Conservation (phyloP, 768 basidiomycete genomes). For the Pleurotus ostreatus region DNA sequence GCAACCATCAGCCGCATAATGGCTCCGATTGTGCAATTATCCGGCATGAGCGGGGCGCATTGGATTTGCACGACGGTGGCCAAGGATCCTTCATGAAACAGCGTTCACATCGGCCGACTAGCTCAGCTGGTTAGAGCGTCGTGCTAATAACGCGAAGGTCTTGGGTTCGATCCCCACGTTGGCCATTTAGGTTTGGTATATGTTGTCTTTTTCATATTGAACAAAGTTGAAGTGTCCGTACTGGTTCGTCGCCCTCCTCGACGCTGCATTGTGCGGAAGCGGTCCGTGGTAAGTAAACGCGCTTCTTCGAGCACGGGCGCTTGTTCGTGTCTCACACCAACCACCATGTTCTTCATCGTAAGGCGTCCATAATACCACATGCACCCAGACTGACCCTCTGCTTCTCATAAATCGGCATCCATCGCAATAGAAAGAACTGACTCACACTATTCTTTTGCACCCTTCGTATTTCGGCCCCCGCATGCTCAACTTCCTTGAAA, state of each 20-base stretch:
- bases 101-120: constrained; percentile 65
- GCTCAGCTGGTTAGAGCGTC: constrained; percentile 94
- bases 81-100: no score
- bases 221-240: no score
- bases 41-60: no score
- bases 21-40: no score
- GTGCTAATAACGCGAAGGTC: constrained; percentile 85
- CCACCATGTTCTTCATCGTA: constrained; percentile 70
- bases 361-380: constrained; percentile 23
- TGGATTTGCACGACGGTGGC: no score
- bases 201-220: no score
- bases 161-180: constrained; percentile 80
- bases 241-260: no score
- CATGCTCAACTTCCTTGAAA: constrained; percentile 89
- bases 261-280: no score
- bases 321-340: not conserved
- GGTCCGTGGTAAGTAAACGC: no score
- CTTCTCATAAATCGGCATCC: constrained; percentile 9
- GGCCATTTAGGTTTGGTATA: no score
- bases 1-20: no score
- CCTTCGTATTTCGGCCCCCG: constrained; percentile 98
- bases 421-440: constrained; percentile 78
- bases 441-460: constrained; percentile 95
- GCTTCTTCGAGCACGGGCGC: not conserved
- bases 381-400: constrained; percentile 7